Percentiles rank a stretch among this genome's conserved stretches.
Conservation (phyloP, 768 basidiomycete species). For the Leucocoprinus sp. region DNA sequence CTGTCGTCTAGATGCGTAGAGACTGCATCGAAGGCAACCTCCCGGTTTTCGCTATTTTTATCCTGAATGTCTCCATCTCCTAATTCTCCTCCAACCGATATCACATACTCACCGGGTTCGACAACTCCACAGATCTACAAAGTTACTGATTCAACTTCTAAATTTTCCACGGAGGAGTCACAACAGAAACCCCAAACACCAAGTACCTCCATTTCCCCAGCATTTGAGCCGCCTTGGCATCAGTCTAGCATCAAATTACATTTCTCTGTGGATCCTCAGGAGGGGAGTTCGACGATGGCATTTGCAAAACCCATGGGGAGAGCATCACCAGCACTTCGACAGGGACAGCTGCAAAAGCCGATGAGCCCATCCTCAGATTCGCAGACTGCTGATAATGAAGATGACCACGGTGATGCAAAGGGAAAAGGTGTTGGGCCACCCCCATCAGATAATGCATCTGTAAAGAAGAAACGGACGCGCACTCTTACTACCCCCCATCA, state of each 20-base stretch:
- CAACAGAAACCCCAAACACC: conserved; percentile 1
- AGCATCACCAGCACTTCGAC: conserved; percentile 19
- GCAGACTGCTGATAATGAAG: conserved; percentile 42
- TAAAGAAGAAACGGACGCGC: conserved; percentile 78
- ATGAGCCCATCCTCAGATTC: conserved; percentile 42
- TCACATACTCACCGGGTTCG: conserved; percentile 22
- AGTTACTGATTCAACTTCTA: conserved; percentile 28
- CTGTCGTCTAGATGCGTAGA: conserved; percentile 33
- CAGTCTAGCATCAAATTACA: conserved; percentile 11
- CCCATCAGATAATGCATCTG: conserved; percentile 31
- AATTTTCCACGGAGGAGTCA: conserved; percentile 11
- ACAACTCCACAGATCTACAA: conserved; percentile 36
- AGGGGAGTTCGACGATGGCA: conserved; percentile 31
- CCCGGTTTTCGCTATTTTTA: too few relatives aligned
- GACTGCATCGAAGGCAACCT: conserved; percentile 29
- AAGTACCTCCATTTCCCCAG: conserved; percentile 16
- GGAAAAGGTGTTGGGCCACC: conserved; percentile 32
- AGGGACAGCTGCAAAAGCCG: conserved; percentile 5
- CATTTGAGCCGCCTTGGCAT: conserved; percentile 19
- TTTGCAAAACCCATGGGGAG: conserved; percentile 38
- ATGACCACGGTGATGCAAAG: conserved; percentile 41
- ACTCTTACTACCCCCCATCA: conserved; percentile 85
- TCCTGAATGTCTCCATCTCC: too few relatives aligned
- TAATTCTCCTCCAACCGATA: conserved; percentile 33
- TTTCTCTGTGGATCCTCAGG: conserved; percentile 17